phyloP scores from a whole-genome alignment of 805 yeast species.

The Danielia oregonensis region DNA sequence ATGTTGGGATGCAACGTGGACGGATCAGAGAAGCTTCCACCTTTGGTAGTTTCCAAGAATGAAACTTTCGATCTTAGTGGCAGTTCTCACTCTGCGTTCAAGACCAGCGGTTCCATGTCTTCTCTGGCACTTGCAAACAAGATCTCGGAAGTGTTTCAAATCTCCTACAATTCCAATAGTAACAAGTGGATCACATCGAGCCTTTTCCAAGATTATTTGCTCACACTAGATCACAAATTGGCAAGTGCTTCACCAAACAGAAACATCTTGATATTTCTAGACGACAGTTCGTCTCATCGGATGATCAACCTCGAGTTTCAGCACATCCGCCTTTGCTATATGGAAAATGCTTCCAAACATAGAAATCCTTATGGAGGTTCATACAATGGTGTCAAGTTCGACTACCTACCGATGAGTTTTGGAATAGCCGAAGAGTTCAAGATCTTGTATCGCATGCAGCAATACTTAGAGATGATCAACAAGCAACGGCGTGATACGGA shows the following conservation, averaged over 20 bases:
- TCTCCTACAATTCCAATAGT: constrained; percentile 55
- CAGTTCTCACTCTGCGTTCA: constrained; percentile 21
- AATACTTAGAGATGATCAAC: constrained; percentile 46
- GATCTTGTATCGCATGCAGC: constrained; percentile 53
- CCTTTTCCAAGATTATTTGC: constrained; percentile 58
- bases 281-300: constrained; percentile 62
- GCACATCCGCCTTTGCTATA: constrained; percentile 31
- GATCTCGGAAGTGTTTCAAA: constrained; percentile 47
- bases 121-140: constrained; percentile 29
- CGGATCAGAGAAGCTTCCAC: constrained; percentile 60
- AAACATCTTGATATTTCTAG: constrained; percentile 52
- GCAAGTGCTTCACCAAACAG: constrained; percentile 39
- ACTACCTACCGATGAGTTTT: constrained; percentile 59
- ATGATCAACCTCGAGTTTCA: constrained; percentile 40
- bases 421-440: constrained; percentile 63
- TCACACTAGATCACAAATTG: constrained; percentile 56
- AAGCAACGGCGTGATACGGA: constrained; percentile 11
- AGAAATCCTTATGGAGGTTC: constrained; percentile 32
- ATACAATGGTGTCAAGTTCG: constrained; percentile 45
- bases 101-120: constrained; percentile 10
- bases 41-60: constrained; percentile 57
- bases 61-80: constrained; percentile 40
- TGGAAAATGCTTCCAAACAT: constrained; percentile 37
- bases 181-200: constrained; percentile 64
- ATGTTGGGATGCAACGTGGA: constrained; percentile 62